phyloP scores from a whole-genome alignment of 495 filamentous ascomycete species.

The Endocarpon pusillum region DNA sequence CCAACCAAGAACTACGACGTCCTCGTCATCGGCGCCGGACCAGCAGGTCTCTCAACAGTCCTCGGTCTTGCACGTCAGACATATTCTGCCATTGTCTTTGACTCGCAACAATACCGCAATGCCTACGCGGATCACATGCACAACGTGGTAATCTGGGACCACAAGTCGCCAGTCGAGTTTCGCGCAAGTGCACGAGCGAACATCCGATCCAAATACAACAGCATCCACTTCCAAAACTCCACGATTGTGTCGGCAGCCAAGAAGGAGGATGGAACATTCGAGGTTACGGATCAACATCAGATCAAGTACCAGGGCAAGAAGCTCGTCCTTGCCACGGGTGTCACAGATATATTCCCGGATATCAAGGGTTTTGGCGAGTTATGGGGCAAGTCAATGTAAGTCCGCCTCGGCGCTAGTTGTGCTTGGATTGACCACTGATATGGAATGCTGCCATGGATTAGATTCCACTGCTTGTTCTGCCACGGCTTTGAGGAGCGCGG shows the following conservation, averaged over 20 bases:
- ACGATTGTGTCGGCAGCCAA: slow-evolving; percentile 12
- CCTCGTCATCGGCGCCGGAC: slow-evolving; percentile 41
- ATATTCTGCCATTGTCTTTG: slow-evolving; percentile 31
- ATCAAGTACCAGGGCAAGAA: slow-evolving; percentile 25
- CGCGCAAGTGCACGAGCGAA: slow-evolving; percentile 21
- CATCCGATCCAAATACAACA: no score
- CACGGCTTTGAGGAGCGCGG: slow-evolving; percentile 27
- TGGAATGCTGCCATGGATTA: no score
- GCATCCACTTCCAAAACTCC: slow-evolving; percentile 19
- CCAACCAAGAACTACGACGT: no score
- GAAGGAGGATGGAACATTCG: slow-evolving; percentile 15
- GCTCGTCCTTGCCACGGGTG: slow-evolving; percentile 31
- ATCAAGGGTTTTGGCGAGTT: slow-evolving; percentile 18
- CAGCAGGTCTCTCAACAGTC: slow-evolving; percentile 35
- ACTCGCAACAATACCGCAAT: slow-evolving; percentile 34
- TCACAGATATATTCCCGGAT: slow-evolving; percentile 19
- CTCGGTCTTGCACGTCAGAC: slow-evolving; percentile 28
- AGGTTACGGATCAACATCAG: slow-evolving; percentile 16
- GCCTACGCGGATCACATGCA: slow-evolving; percentile 29
- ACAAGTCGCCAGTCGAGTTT: slow-evolving; percentile 21
- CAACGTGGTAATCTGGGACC: slow-evolving; percentile 31
- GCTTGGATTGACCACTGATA: no score
- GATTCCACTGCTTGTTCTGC: slow-evolving; percentile 31
- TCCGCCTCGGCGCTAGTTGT: not conserved
- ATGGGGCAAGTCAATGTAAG: slow-evolving; percentile 17